Evolutionary conservation across 306 rosid species (phyloP).

Genomic region (Vigna nakashimae): DNA sequence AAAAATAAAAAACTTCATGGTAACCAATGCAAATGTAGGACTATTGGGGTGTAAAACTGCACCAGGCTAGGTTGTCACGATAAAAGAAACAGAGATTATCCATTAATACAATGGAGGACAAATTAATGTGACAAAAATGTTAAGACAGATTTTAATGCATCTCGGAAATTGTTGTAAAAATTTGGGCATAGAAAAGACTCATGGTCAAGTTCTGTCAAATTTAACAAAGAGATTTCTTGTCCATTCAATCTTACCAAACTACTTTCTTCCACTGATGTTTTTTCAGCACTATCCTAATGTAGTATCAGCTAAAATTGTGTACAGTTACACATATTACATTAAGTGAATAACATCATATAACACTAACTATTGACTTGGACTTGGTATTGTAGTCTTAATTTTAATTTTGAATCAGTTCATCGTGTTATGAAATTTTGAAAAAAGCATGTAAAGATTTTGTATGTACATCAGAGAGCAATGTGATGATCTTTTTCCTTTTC

Average conservation of each 20-base stretch:
- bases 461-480: conserved; percentile 6
- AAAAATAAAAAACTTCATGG: neutral
- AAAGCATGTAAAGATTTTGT: neutral
- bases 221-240: neutral
- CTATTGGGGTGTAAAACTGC: conserved; percentile 17
- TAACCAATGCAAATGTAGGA: conserved; percentile 21
- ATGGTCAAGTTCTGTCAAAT: neutral
- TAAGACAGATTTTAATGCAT: conserved; percentile 4
- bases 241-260: neutral
- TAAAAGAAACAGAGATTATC: conserved; percentile 3
- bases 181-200: neutral
- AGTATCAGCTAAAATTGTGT: neutral
- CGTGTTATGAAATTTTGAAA: neutral
- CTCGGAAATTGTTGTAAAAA: neutral
- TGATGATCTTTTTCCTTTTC: neutral
- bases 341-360: neutral
- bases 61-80: neutral
- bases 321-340: neutral
- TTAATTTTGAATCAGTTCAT: neutral
- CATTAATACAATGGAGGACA: neutral
- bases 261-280: neutral
- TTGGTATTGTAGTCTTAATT: conserved; percentile 9
- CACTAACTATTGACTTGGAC: conserved; percentile 5
- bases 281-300: neutral
- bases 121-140: conserved; percentile 32